phyloP scores from a whole-genome alignment of 345 rosid species.

The Euphorbia peplus region DNA sequence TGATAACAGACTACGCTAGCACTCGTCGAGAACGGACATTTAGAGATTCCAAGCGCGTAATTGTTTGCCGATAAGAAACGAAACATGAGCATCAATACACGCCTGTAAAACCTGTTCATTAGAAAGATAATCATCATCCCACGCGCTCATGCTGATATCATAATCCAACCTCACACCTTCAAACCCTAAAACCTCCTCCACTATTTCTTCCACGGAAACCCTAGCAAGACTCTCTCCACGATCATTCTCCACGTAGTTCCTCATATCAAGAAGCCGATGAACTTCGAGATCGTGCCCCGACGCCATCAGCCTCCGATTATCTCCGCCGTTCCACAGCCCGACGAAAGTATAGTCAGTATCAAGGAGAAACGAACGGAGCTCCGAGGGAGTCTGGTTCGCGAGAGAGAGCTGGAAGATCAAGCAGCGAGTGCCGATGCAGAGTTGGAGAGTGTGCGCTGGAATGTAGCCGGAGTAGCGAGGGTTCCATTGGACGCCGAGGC shows the following conservation, averaged over 20 bases:
- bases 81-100: constrained; percentile 27
- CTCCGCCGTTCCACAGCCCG: constrained; percentile 19
- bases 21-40: too few species aligned
- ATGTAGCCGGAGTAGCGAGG: background rate
- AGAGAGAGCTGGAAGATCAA: constrained; percentile 32
- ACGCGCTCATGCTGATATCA: constrained; percentile 31
- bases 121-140: constrained; percentile 26
- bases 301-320: constrained; percentile 16
- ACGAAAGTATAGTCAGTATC: constrained; percentile 19
- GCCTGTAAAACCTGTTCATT: constrained; percentile 32
- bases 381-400: constrained; percentile 17
- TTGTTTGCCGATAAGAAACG: constrained; percentile 18
- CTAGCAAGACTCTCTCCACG: background rate
- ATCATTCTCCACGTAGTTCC: constrained; percentile 17
- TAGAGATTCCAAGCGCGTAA: constrained; percentile 5
- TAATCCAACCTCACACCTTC: constrained; percentile 22
- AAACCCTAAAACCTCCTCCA: constrained; percentile 28
- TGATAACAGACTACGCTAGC: too few species aligned
- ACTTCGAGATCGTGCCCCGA: constrained; percentile 15
- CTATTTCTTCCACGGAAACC: constrained; percentile 29
- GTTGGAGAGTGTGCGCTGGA: constrained; percentile 28
- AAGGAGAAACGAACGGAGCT: constrained; percentile 25
- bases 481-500: constrained; percentile 35
- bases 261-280: constrained; percentile 26
- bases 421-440: constrained; percentile 28